These are phyloP conservation scores for Fusarium concolor DNA, from an alignment of 2,329 filamentous ascomycete genomes.

Conservation along the genomic window DNA sequence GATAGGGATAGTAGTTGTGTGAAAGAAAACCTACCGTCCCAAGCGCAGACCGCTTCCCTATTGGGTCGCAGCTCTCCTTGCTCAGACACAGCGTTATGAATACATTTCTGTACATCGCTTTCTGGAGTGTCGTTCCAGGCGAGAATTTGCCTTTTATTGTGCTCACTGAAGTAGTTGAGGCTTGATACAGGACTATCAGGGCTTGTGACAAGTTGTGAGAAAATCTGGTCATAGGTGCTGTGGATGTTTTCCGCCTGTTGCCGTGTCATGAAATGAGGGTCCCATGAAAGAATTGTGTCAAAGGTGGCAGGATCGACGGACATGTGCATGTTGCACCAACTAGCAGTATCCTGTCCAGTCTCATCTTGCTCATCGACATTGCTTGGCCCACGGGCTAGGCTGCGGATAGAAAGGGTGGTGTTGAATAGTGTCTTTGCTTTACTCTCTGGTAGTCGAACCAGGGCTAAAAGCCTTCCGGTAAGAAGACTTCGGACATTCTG, in stretches of 20 bases:
- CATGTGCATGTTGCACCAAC: conserved; percentile 38
- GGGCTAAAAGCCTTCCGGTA: not conserved
- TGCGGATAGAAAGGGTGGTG: conserved; percentile 53
- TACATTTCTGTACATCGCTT: conserved; percentile 50
- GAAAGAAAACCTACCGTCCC: conserved; percentile 59
- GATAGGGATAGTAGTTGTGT: conserved; percentile 54
- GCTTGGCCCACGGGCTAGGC: conserved; percentile 40
- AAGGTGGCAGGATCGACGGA: conserved; percentile 33
- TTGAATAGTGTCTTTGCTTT: conserved; percentile 55
- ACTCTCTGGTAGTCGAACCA: not conserved
- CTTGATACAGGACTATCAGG: conserved; percentile 55
- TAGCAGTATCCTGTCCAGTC: not conserved
- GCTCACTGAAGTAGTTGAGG: conserved; percentile 61
- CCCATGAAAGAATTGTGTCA: conserved; percentile 46
- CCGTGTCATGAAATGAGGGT: conserved; percentile 55
- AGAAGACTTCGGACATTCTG: conserved; percentile 1
- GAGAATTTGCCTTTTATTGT: conserved; percentile 63
- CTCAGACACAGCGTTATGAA: conserved; percentile 56
- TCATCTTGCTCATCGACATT: conserved; percentile 26
- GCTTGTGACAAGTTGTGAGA: conserved; percentile 55
- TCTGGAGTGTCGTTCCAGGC: conserved; percentile 32
- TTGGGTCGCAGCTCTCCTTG: conserved; percentile 51
- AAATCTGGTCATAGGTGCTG: conserved; percentile 61
- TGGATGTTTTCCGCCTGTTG: conserved; percentile 59
- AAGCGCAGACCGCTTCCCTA: conserved; percentile 55